A percentile compares a stretch with the other conserved stretches of the same genome.
These are phyloP conservation scores for Cladosporium sp. DNA, from an alignment of 2,329 filamentous ascomycete species.

Conservation along the genomic window DNA sequence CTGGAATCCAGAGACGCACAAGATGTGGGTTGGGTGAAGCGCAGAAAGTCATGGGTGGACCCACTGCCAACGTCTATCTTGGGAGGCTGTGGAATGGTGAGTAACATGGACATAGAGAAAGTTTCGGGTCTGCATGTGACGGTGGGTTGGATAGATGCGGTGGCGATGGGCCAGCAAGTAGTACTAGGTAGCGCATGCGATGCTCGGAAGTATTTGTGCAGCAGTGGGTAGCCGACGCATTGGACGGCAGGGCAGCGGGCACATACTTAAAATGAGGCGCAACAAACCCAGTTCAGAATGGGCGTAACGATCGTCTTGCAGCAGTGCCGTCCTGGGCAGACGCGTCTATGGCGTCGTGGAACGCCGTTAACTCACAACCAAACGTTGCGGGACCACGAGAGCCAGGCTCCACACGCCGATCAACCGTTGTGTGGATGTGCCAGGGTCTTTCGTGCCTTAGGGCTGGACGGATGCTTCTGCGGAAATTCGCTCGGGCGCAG, in stretches of 20 bases:
- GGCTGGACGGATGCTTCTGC: conserved; percentile 6
- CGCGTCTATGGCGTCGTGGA: neutral
- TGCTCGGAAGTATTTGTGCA: conserved; percentile 5
- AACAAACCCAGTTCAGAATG: conserved; percentile 1
- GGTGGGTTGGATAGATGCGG: neutral
- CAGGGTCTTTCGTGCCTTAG: conserved; percentile 7
- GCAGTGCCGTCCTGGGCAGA: conserved; percentile 9
- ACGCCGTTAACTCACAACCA: neutral
- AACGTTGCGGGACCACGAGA: conserved; percentile 9
- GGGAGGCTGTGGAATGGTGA: conserved; percentile 46
- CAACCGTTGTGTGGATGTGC: conserved; percentile 4
- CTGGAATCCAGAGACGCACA: conserved; percentile 23
- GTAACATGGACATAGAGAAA: conserved; percentile 38
- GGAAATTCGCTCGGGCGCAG: conserved; percentile 1
- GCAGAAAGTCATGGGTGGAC: conserved; percentile 45
- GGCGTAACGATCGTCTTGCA: conserved; percentile 7
- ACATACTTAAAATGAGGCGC: conserved; percentile 16
- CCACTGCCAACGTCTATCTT: conserved; percentile 45
- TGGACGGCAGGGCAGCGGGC: conserved; percentile 15
- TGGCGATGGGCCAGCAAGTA: conserved; percentile 11
- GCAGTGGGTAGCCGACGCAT: conserved; percentile 3
- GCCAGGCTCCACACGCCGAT: conserved; percentile 12
- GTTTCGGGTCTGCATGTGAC: conserved; percentile 21
- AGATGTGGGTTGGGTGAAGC: conserved; percentile 33
- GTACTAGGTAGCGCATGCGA: conserved; percentile 12